These are phyloP conservation scores for Podospora bellae-mahoneyi DNA, from an alignment of 495 filamentous ascomycete genomes.

Conservation along the genomic window DNA sequence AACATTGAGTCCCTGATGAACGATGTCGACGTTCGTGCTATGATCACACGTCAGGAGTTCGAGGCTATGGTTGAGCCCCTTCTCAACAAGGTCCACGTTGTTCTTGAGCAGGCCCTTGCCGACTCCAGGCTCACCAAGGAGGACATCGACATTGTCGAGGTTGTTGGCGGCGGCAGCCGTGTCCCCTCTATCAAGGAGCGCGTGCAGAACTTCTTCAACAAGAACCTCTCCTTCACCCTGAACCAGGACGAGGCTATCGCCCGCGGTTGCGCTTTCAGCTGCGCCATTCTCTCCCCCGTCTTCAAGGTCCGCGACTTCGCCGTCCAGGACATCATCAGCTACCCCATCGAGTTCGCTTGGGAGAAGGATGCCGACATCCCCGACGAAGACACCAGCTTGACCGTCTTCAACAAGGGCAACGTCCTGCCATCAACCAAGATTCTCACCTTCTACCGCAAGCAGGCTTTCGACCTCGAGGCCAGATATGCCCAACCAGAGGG, in stretches of 20 bases:
- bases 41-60: constrained; percentile 92
- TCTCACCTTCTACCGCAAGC: constrained; percentile 98
- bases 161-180: constrained; percentile 93
- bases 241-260: constrained; percentile 98
- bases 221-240: constrained; percentile 89
- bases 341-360: constrained; percentile 99
- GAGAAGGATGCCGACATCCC: constrained; percentile 98
- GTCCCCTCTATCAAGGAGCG: constrained; percentile 88
- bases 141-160: constrained; percentile 90
- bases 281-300: constrained; percentile 93
- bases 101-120: constrained; percentile 84
- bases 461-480: constrained; percentile 94
- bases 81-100: constrained; percentile 65
- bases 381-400: constrained; percentile 96
- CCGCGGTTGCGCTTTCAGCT: constrained; percentile 95
- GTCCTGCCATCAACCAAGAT: constrained; percentile 99
- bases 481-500: constrained; percentile 81
- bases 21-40: constrained; percentile 82
- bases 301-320: constrained; percentile 99
- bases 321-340: constrained; percentile 94
- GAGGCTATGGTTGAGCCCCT: constrained; percentile 87
- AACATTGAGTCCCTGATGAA: constrained; percentile 99
- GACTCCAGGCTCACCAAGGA: constrained; percentile 86
- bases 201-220: constrained; percentile 87
- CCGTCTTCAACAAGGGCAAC: constrained; percentile 96